phyloP scores from a whole-genome alignment of 2,329 filamentous ascomycete genomes.

The Fusarium verrucosum region DNA sequence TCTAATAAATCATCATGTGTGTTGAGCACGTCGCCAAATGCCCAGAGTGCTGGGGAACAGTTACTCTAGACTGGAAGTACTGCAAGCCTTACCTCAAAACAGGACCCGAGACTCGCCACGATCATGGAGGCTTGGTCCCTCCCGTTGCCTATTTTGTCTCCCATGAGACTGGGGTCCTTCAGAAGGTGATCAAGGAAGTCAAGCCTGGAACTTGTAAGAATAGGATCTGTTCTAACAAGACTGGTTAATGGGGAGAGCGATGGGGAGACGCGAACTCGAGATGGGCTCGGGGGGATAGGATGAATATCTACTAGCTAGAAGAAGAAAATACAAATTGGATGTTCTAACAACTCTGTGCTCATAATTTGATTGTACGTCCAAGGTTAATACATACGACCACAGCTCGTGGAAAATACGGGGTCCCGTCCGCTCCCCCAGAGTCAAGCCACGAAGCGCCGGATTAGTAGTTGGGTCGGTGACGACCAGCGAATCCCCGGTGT shows the following conservation, averaged over 20 bases:
- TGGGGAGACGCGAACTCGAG: background rate
- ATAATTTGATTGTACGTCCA: background rate
- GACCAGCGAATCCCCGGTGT: slow-evolving; percentile 29
- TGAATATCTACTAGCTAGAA: background rate
- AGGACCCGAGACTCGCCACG: background rate
- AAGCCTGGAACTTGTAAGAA: background rate
- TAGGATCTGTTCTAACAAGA: background rate
- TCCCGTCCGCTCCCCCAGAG: slow-evolving; percentile 30
- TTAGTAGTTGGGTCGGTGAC: slow-evolving; percentile 32
- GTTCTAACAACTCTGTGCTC: background rate
- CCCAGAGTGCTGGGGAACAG: background rate
- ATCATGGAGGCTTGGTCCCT: background rate
- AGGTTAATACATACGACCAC: slow-evolving; percentile 17
- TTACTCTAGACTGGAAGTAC: slow-evolving; percentile 9
- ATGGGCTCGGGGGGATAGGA: background rate
- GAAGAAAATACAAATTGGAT: background rate
- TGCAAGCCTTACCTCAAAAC: slow-evolving; percentile 8
- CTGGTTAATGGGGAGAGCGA: background rate
- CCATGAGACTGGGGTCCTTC: background rate
- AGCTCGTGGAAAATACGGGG: slow-evolving; percentile 31
- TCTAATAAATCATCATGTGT: background rate
- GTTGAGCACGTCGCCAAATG: slow-evolving; percentile 2
- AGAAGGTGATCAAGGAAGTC: background rate
- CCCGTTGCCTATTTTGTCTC: background rate
- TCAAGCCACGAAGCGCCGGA: slow-evolving; percentile 25